A percentile compares a stretch with the other conserved stretches of the same genome.
phyloP scores from a whole-genome alignment of 306 rosid species.

The Lablab purpureus region DNA sequence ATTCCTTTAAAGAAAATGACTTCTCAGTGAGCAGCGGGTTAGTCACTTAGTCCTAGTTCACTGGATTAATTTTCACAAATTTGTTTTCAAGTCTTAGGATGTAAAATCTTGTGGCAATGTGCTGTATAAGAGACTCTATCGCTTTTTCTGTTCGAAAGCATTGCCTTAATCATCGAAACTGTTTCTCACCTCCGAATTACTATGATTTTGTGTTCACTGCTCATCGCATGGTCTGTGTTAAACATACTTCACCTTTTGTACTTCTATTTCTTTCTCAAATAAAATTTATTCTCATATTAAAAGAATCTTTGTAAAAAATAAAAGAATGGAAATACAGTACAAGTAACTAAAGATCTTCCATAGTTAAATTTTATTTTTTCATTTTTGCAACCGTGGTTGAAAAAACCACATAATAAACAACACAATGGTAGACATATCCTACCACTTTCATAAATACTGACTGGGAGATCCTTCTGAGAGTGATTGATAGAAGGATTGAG shows the following conservation, averaged over 20 bases:
- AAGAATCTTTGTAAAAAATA: not conserved
- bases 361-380: not conserved
- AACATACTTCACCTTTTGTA: not conserved
- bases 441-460: slow-evolving; percentile 92
- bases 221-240: not conserved
- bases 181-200: no score
- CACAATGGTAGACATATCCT: slow-evolving; percentile 41
- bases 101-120: not conserved
- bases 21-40: not conserved
- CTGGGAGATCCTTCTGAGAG: slow-evolving; percentile 95
- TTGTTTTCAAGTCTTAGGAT: not conserved
- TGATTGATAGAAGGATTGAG: slow-evolving; percentile 87
- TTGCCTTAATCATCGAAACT: not conserved
- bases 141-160: not conserved
- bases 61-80: not conserved
- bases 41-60: not conserved
- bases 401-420: slow-evolving; percentile 36
- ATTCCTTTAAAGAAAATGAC: not conserved
- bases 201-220: not conserved
- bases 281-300: not conserved
- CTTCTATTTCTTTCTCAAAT: slow-evolving; percentile 12
- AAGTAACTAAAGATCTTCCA: slow-evolving; percentile 7
- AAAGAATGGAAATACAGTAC: slow-evolving; percentile 13
- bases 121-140: not conserved
- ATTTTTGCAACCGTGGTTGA: slow-evolving; percentile 27